Evolutionary conservation across 164 flowering plant species (phyloP).

Genomic region (Berberis thunbergii): DNA sequence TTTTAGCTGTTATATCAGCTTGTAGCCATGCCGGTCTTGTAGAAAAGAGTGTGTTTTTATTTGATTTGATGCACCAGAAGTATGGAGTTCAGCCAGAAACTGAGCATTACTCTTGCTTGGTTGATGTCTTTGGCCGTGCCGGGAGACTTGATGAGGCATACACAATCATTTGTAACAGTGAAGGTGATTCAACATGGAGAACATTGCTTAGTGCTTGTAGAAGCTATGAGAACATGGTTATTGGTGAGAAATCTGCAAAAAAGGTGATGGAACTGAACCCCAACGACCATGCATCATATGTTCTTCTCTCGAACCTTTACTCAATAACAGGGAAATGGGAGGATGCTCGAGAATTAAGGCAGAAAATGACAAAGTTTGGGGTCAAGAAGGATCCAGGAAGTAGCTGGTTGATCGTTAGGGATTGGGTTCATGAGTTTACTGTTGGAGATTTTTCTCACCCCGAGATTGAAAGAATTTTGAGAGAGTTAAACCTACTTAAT

Average conservation of each 20-base stretch:
- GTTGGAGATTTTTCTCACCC: conserved; percentile 16
- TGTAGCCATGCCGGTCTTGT: conserved; percentile 24
- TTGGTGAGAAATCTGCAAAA: conserved; percentile 22
- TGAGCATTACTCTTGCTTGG: conserved; percentile 19
- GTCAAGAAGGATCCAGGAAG: conserved; percentile 21
- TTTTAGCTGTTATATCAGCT: conserved; percentile 21
- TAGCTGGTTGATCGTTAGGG: conserved; percentile 21
- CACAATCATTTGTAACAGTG: conserved; percentile 6
- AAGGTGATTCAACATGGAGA: conserved; percentile 19
- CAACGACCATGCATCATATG: conserved; percentile 16
- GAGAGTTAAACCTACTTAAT: conserved; percentile 7
- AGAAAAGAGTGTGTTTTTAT: conserved; percentile 14
- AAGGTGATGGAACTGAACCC: conserved; percentile 21
- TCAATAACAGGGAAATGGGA: conserved; percentile 16
- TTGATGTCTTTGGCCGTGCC: conserved; percentile 19
- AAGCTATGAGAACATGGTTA: conserved; percentile 9
- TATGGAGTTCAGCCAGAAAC: conserved; percentile 11
- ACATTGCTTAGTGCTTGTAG: conserved; percentile 20
- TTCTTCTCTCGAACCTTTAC: conserved; percentile 21
- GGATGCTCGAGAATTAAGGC: conserved; percentile 19
- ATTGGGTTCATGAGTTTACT: conserved; percentile 13
- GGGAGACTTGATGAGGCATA: conserved; percentile 19
- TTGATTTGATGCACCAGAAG: conserved; percentile 12
- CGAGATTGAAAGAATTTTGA: conserved; percentile 6
- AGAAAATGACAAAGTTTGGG: conserved; percentile 13